Evolutionary conservation across 2,329 filamentous ascomycete species (phyloP), one percentile per base, ranked within the genome.

Genomic region (Aspergillus melleus): DNA sequence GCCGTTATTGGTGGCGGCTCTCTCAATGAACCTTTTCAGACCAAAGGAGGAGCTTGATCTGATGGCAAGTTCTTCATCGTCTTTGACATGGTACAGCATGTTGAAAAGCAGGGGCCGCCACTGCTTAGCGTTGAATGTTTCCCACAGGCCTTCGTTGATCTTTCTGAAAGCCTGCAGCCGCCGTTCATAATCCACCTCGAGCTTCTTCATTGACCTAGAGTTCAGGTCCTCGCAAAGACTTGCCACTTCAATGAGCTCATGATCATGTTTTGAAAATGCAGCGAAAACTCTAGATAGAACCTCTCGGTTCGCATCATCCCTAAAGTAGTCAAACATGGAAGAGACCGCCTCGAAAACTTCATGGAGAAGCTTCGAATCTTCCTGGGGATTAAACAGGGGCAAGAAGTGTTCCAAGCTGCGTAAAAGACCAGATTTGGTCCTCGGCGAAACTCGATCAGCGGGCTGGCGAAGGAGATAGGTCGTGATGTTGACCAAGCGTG

Each of bases 91-190:
- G 76, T 89, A 98, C 2, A 96, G 82, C 79, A 96, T 85, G 71
- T 98, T 99, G 77, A 93, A 90, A 11, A 98, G 78, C 20, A 99
- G 77, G 6, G 95, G 93, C 55, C 88, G 84, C 94, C 95, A 99
- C 74, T 96, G 90, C 59, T 84, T 84, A 1, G 87, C 77, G 0
- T 85, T 88, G 61, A 93, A 86, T 0, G 80, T 76, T 0, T 72
- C 72, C 42, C 86, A 86, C n/a, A 84, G 79, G 2, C 85, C 78
- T 46, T 85, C 84, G 39, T 89, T 90, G 63, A 98, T 88, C 8
- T 78, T 74, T 59, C 84, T 88, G 77, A 95, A 98, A 3, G 92
- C 92, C 51, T 83, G 79, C 6, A 96, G 83, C 16, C 95, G 88
- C 58, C 85, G 86, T 66, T 96, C 90, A 71, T 96, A 97, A 76